Conservation (phyloP, 345 rosid genomes). For the Salix viminalis region DNA sequence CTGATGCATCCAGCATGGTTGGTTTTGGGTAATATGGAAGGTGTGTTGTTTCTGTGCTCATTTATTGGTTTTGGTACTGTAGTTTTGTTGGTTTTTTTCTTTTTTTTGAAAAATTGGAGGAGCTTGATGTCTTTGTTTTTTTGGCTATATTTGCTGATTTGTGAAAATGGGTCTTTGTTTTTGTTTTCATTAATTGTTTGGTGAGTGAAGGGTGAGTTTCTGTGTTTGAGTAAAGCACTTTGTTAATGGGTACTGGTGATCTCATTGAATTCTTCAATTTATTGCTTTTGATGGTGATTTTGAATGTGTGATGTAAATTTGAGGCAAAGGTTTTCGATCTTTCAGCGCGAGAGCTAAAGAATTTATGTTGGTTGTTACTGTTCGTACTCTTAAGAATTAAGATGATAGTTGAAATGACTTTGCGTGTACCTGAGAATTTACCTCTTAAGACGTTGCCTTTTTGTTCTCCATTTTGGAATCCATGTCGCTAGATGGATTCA, state of each 20-base stretch:
- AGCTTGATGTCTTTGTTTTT: background rate
- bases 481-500: background rate
- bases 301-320: background rate
- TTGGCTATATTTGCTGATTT: slow-evolving; percentile 4
- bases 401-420: background rate
- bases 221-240: background rate
- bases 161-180: slow-evolving; percentile 1
- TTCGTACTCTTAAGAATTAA: background rate
- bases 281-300: background rate
- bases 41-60: slow-evolving; percentile 30
- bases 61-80: background rate
- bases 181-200: background rate
- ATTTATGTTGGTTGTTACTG: background rate
- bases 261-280: background rate
- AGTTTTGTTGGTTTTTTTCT: background rate
- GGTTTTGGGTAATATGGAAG: slow-evolving; percentile 76
- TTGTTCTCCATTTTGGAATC: background rate
- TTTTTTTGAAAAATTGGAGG: slow-evolving; percentile 1
- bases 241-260: background rate
- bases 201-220: slow-evolving; percentile 1
- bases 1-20: slow-evolving; percentile 47
- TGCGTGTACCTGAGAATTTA: background rate
- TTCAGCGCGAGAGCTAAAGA: background rate
- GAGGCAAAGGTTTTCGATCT: background rate
- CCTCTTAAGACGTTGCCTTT: background rate